Percentiles rank a stretch among this genome's conserved stretches.
phyloP scores from a whole-genome alignment of 331 rosid species.

The Acacia pycnantha region DNA sequence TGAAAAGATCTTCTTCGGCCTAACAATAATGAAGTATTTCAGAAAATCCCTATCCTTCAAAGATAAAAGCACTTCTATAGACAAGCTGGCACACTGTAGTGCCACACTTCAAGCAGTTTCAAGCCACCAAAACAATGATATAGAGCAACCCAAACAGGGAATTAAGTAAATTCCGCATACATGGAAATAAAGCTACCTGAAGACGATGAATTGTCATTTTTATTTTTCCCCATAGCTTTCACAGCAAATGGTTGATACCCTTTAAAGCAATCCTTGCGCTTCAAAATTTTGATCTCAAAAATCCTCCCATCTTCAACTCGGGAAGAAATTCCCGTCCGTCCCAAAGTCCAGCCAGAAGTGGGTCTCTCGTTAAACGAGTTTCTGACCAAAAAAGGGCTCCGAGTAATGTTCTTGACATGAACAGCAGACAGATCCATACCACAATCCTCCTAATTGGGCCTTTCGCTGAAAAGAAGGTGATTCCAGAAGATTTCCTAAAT shows the following conservation, averaged over 20 bases:
- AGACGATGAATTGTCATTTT: constrained; percentile 59
- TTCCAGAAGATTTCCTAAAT: not conserved
- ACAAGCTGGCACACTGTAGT: not conserved
- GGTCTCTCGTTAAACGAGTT: constrained; percentile 53
- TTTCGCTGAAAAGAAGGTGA: constrained; percentile 16
- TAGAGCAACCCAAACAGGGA: not conserved
- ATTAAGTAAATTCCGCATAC: not conserved
- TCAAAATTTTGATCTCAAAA: constrained; percentile 49
- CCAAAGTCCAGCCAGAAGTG: constrained; percentile 37
- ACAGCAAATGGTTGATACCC: constrained; percentile 43
- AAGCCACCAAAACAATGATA: not conserved
- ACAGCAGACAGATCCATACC: constrained; percentile 77
- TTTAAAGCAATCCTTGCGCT: constrained; percentile 36
- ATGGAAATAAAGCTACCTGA: constrained; percentile 49
- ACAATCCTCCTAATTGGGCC: not conserved
- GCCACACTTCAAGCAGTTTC: not conserved
- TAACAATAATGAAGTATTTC: not conserved
- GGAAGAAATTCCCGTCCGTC: constrained; percentile 39
- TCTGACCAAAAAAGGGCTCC: constrained; percentile 42
- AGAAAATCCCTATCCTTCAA: not conserved
- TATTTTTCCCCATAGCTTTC: constrained; percentile 69
- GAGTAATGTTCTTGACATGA: constrained; percentile 48
- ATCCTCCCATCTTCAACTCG: constrained; percentile 35
- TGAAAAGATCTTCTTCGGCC: not conserved
- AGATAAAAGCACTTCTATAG: not conserved